Percentiles rank a stretch among this genome's conserved stretches.
Evolutionary conservation across 805 yeast genomes (phyloP).

Genomic region (Ogataea methanolica): DNA sequence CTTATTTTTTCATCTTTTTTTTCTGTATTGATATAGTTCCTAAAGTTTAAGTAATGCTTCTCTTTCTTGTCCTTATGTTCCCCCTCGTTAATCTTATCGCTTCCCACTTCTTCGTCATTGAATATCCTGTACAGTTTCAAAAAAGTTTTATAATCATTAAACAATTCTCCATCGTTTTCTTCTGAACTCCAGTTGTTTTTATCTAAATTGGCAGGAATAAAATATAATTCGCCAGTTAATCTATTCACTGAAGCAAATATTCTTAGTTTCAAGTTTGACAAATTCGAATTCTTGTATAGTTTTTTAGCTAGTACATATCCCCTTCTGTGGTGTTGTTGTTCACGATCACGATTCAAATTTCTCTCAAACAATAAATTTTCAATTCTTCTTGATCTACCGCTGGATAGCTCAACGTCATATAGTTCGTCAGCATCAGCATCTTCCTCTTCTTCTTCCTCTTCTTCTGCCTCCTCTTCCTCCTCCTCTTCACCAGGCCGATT

Average conservation of each 20-base stretch:
- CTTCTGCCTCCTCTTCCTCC: conserved; percentile 14
- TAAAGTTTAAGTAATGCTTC: conserved; percentile 6
- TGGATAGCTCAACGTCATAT: conserved; percentile 23
- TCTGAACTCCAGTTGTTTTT: conserved; percentile 30
- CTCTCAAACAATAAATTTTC: conserved; percentile 26
- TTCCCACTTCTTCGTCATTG: conserved; percentile 3
- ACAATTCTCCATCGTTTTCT: conserved; percentile 29
- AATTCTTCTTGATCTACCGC: conserved; percentile 28
- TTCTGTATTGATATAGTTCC: conserved; percentile 7
- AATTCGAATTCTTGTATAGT: conserved; percentile 23
- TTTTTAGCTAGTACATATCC: conserved; percentile 22
- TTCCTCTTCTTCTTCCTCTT: conserved; percentile 19
- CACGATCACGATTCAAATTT: conserved; percentile 21
- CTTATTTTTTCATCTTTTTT: conserved; percentile 11
- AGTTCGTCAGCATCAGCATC: conserved; percentile 19
- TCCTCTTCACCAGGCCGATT: conserved; percentile 7
- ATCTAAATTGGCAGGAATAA: conserved; percentile 31
- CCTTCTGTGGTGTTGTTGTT: conserved; percentile 24
- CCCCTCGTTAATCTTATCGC: background rate
- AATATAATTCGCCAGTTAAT: conserved; percentile 29
- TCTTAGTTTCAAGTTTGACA: conserved; percentile 18
- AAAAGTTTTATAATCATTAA: conserved; percentile 26
- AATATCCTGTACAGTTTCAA: conserved; percentile 18
- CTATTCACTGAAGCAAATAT: conserved; percentile 28
- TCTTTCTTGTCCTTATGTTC: background rate